Evolutionary conservation across 352 stramenopile genomes (phyloP), one percentile per base, ranked within the genome.

Genomic region (Poterioochromonas sp.): DNA sequence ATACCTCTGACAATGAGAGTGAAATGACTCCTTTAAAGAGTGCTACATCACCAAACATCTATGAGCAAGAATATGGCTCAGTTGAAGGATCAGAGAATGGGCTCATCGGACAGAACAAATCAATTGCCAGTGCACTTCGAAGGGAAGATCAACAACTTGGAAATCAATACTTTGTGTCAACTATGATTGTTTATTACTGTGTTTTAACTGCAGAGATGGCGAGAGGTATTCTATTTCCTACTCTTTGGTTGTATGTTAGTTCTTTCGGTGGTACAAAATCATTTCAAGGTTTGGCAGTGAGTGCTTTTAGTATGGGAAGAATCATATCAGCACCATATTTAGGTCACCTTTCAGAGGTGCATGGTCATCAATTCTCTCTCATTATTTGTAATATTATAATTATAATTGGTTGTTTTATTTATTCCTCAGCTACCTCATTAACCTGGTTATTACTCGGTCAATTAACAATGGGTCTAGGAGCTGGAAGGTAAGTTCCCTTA

Each of bases 161-260:
- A n/a, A n/a, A n/a, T n/a, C n/a, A n/a, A n/a, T n/a, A n/a, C n/a
- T n/a, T n/a, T n/a, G n/a, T n/a, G n/a, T n/a, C n/a, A n/a, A n/a
- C n/a, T n/a, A n/a, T n/a, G n/a, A n/a, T n/a, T n/a, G 44, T 53
- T 20, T 53, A 53, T 53, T 8, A 20, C 44, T 8, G 8, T 20
- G 20, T 20, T 20, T 20, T 53, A 8, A 53, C 44, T 20, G 29
- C 22, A 8, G 70, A 65, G 47, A 76, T 76, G 47, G 35, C 63
- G 22, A 26, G 58, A 18, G 58, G 71, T 11, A 43, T 80, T 83
- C 32, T 40, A 5, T 34, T 65, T 62, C 35, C 80, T 65, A 51
- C 73, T 53, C 35, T 83, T 53, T 35, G 79, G 29, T 49, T 83
- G 20, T 11, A 85, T 73, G 62, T 62, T 11, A 12, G 41, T 26